Conservation (phyloP, 495 filamentous ascomycete genomes). For the Articulospora tetracladia region DNA sequence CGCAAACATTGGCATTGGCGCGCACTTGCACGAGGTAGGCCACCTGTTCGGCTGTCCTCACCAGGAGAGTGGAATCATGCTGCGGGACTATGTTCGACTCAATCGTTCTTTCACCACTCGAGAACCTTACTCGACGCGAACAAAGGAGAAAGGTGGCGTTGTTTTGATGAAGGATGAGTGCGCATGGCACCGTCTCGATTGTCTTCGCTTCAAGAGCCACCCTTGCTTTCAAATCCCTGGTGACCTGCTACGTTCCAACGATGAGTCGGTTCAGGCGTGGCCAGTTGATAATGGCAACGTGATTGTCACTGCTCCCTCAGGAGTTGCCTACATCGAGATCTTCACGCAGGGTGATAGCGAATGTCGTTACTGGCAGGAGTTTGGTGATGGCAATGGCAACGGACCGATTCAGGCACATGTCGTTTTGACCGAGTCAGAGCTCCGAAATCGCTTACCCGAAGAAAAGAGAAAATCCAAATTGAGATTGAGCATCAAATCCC, state of each 20-base stretch:
- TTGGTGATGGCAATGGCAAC: constrained; percentile 52
- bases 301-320: constrained; percentile 74
- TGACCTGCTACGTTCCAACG: constrained; percentile 60
- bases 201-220: constrained; percentile 82
- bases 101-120: constrained; percentile 77
- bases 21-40: constrained; percentile 84
- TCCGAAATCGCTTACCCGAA: constrained; percentile 66
- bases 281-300: constrained; percentile 77
- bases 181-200: constrained; percentile 83
- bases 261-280: constrained; percentile 85
- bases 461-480: constrained; percentile 67
- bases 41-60: constrained; percentile 87
- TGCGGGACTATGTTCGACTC: constrained; percentile 75
- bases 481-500: constrained; percentile 69
- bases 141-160: constrained; percentile 72
- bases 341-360: constrained; percentile 69
- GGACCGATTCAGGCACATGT: constrained; percentile 65
- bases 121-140: constrained; percentile 80
- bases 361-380: constrained; percentile 79
- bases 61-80: constrained; percentile 84
- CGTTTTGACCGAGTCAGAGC: constrained; percentile 67
- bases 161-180: constrained; percentile 76
- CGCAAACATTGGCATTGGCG: constrained; percentile 86
- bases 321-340: constrained; percentile 78
- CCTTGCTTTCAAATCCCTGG: constrained; percentile 84